These are phyloP conservation scores for Adansonia madagascariensis DNA, from an alignment of 441 rosid genomes.

Conservation along the genomic window DNA sequence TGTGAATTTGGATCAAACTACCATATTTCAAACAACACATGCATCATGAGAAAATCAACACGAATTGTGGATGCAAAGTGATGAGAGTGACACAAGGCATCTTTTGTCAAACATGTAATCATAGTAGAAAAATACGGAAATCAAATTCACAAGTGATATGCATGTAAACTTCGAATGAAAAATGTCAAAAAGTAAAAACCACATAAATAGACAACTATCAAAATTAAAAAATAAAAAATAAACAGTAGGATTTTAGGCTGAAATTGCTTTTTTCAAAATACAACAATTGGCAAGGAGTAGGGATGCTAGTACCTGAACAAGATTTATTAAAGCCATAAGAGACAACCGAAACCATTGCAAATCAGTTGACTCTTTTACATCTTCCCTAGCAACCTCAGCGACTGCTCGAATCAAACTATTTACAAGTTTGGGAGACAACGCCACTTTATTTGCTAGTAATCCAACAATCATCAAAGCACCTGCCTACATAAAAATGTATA, in stretches of 20 bases:
- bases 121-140: slow-evolving; percentile 6
- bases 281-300: not conserved
- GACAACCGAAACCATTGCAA: slow-evolving; percentile 73
- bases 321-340: slow-evolving; percentile 70
- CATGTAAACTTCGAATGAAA: not conserved
- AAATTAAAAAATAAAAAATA: slow-evolving; percentile 15
- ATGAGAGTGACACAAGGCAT: slow-evolving; percentile 7
- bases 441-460: slow-evolving; percentile 71
- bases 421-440: slow-evolving; percentile 72
- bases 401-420: slow-evolving; percentile 77
- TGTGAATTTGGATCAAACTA: slow-evolving; percentile 7
- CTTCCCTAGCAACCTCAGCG: slow-evolving; percentile 67
- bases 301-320: slow-evolving; percentile 72
- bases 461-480: slow-evolving; percentile 91
- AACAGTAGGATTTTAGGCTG: not conserved
- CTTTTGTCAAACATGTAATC: not conserved
- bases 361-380: slow-evolving; percentile 69
- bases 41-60: slow-evolving; percentile 18
- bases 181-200: not conserved
- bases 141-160: slow-evolving; percentile 12
- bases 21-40: not conserved
- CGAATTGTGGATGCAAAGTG: not conserved
- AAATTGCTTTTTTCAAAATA: not conserved
- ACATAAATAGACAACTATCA: not conserved
- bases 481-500: slow-evolving; percentile 55